Conservation (phyloP, 2,329 filamentous ascomycete genomes). For the Botrytis fabae region DNA sequence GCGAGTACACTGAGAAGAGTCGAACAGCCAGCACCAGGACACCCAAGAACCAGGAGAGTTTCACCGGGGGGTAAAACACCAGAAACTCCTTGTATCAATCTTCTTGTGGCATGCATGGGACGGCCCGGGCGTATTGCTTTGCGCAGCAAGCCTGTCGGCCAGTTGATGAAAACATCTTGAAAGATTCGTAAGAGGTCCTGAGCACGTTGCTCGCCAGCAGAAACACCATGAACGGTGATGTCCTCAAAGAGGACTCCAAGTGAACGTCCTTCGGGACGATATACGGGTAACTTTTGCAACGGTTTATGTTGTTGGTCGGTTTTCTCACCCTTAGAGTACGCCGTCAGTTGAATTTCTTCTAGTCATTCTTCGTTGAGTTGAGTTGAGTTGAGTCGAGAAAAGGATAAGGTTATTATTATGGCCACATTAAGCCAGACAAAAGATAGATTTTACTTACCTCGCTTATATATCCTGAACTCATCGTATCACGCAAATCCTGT, state of each 20-base stretch:
- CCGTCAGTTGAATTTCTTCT: background rate
- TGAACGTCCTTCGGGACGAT: background rate
- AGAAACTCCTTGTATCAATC: background rate
- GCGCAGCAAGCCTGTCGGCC: background rate
- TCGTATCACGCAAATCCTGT: background rate
- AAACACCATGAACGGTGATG: background rate
- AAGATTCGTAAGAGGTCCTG: background rate
- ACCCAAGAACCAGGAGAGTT: slow-evolving; percentile 68
- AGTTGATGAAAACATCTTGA: background rate
- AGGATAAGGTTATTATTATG: background rate
- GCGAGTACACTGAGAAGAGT: slow-evolving; percentile 70
- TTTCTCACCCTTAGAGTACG: background rate
- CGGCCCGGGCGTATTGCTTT: background rate
- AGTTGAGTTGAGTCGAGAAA: background rate
- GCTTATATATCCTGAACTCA: background rate
- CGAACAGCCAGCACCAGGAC: slow-evolving; percentile 69
- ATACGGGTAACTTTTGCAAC: background rate
- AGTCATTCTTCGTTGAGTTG: background rate
- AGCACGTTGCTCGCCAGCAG: background rate
- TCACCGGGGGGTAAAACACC: slow-evolving; percentile 57
- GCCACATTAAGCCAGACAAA: background rate
- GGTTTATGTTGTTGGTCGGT: background rate
- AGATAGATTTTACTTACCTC: background rate
- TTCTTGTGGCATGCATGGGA: background rate
- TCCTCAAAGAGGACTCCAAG: slow-evolving; percentile 11